Evolutionary conservation across 2,329 filamentous ascomycete genomes (phyloP).

Genomic region (Fusarium succisae): DNA sequence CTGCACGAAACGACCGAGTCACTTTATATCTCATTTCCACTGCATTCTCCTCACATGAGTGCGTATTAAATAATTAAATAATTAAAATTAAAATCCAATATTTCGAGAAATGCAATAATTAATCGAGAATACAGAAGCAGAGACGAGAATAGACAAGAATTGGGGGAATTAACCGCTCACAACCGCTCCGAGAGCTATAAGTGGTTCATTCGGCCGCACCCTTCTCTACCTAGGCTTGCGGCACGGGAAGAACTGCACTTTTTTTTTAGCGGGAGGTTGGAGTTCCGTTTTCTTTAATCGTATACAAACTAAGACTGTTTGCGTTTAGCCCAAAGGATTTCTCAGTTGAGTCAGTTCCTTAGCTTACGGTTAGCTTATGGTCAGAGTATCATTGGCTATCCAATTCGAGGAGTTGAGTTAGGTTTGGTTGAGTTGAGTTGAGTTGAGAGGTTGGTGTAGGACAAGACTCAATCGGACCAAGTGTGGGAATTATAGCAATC

Average conservation of each 20-base stretch:
- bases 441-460: slow-evolving; percentile 1
- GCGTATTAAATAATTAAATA: not conserved
- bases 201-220: slow-evolving; percentile 24
- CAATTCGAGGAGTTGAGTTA: not conserved
- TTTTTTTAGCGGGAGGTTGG: not conserved
- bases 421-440: not conserved
- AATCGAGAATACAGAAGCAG: not conserved
- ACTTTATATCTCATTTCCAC: slow-evolving; percentile 31
- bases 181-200: slow-evolving; percentile 20
- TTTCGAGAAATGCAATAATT: not conserved
- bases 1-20: slow-evolving; percentile 26
- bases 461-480: not conserved
- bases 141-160: not conserved
- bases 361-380: not conserved
- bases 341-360: not conserved
- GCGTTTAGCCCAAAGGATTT: slow-evolving; percentile 7
- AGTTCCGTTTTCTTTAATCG: not conserved
- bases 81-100: not conserved
- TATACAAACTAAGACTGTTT: not conserved
- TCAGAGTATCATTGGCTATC: slow-evolving; percentile 13
- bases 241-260: slow-evolving; percentile 16
- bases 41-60: not conserved
- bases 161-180: slow-evolving; percentile 27
- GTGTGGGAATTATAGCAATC: not conserved
- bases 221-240: slow-evolving; percentile 17